phyloP scores from a whole-genome alignment of 495 filamentous ascomycete genomes.

The Penicillium arizonense region DNA sequence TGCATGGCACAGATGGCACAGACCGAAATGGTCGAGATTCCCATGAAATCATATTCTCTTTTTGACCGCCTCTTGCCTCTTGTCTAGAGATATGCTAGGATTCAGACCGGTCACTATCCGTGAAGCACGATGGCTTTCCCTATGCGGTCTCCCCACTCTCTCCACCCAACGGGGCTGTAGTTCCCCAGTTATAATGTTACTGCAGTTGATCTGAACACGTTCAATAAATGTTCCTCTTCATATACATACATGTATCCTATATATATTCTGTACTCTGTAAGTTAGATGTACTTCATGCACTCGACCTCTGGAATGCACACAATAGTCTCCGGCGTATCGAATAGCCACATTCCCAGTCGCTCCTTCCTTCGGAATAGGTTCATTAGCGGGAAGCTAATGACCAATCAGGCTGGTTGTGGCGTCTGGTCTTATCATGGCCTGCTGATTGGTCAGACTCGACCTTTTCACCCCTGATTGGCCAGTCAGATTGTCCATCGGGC shows the following conservation, averaged over 20 bases:
- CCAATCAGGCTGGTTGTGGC: conserved; percentile 1
- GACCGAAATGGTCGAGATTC: no score
- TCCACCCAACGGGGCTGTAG: neutral
- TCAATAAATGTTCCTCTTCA: no score
- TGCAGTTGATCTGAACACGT: neutral
- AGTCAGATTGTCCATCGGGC: neutral
- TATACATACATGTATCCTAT: no score
- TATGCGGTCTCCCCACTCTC: neutral
- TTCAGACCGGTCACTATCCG: neutral
- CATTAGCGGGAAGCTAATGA: neutral
- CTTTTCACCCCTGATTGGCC: neutral
- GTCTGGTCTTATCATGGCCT: conserved; percentile 1
- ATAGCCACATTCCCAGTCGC: neutral
- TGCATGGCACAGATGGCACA: no score
- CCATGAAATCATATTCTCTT: no score
- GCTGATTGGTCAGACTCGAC: neutral
- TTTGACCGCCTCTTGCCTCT: neutral
- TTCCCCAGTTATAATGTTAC: neutral
- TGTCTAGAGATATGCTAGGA: neutral
- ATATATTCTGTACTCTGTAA: no score
- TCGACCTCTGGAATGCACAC: no score
- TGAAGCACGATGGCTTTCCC: conserved; percentile 3
- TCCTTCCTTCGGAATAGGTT: neutral
- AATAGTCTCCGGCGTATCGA: no score
- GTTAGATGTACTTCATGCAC: no score